Percentiles rank a stretch among this genome's conserved stretches.
Evolutionary conservation across 345 rosid genomes (phyloP).

Genomic region (Linum lewisii): DNA sequence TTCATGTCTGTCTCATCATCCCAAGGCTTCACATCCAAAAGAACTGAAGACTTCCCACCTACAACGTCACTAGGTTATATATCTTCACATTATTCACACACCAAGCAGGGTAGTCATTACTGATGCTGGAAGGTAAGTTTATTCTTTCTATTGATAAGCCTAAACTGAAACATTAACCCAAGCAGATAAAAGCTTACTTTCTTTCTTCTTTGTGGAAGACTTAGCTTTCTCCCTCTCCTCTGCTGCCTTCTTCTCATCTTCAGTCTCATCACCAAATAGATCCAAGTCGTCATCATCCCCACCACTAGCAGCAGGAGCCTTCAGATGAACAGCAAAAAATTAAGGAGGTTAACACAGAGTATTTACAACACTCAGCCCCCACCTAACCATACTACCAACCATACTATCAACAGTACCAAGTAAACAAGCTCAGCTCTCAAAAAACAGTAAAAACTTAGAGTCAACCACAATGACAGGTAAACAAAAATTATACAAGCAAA

Average conservation of each 20-base stretch:
- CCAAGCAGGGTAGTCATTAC: too few relatives aligned
- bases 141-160: background rate
- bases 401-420: too few relatives aligned
- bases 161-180: background rate
- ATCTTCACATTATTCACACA: too few relatives aligned
- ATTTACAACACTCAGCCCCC: background rate
- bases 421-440: too few relatives aligned
- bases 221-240: slow-evolving; percentile 83
- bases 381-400: background rate
- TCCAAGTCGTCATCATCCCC: slow-evolving; percentile 78
- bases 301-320: slow-evolving; percentile 35
- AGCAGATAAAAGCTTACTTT: slow-evolving; percentile 36
- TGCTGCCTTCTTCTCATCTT: slow-evolving; percentile 88
- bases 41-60: slow-evolving; percentile 94
- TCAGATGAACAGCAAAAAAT: background rate
- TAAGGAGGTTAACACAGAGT: background rate
- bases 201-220: slow-evolving; percentile 55
- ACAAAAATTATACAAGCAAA: too few relatives aligned
- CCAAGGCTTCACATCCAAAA: slow-evolving; percentile 92
- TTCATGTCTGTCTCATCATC: slow-evolving; percentile 99
- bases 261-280: slow-evolving; percentile 94
- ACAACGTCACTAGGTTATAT: background rate
- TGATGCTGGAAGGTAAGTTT: background rate
- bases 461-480: too few relatives aligned
- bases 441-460: too few relatives aligned